Evolutionary conservation across 305 asterid species (phyloP).

Genomic region (Solanum hybrid): DNA sequence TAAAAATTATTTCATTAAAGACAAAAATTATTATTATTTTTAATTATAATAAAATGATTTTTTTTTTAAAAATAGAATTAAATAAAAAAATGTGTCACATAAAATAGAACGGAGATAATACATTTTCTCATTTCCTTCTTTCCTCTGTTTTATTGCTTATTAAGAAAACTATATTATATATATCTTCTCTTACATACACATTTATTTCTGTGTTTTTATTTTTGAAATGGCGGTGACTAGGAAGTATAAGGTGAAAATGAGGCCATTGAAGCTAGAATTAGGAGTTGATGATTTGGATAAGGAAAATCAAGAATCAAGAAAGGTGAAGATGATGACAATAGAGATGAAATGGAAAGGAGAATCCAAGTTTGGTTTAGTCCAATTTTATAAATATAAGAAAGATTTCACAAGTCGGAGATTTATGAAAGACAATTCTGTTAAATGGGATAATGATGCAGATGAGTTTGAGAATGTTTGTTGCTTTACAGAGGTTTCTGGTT

Average conservation of each 20-base stretch:
- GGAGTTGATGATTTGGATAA: slow-evolving; percentile 4
- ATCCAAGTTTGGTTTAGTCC: slow-evolving; percentile 37
- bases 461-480: slow-evolving; percentile 47
- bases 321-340: slow-evolving; percentile 19
- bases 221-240: slow-evolving; percentile 34
- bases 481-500: slow-evolving; percentile 23
- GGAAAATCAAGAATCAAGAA: slow-evolving; percentile 2
- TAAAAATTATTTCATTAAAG: too few relatives aligned
- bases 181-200: not conserved
- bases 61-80: too few relatives aligned
- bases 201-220: not conserved
- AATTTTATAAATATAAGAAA: slow-evolving; percentile 23
- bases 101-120: not conserved
- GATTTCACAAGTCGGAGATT: slow-evolving; percentile 33
- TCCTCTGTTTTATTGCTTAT: not conserved
- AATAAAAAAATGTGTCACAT: not conserved
- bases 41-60: too few relatives aligned
- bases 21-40: too few relatives aligned
- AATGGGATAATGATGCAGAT: slow-evolving; percentile 39
- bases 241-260: slow-evolving; percentile 49
- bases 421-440: slow-evolving; percentile 2
- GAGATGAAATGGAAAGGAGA: slow-evolving; percentile 61
- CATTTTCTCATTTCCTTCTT: not conserved
- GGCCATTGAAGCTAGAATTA: slow-evolving; percentile 31
- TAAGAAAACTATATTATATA: not conserved